Conservation (phyloP, 345 rosid genomes). For the Gossypium bickii region DNA sequence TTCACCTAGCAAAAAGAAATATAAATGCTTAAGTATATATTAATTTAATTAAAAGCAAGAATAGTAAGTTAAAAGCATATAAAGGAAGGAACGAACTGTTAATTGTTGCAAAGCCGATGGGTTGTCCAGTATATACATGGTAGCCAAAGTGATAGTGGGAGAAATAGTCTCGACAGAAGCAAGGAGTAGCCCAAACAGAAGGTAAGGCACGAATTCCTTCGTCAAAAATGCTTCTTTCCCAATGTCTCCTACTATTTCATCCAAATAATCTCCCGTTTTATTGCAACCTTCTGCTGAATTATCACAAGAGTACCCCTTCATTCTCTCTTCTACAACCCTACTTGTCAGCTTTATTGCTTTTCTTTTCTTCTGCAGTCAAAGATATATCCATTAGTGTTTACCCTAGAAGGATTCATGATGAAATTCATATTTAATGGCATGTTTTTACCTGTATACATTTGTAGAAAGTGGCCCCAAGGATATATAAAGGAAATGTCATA, state of each 20-base stretch:
- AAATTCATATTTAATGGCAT: too few species aligned
- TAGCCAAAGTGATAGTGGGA: not conserved
- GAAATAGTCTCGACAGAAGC: slow-evolving; percentile 9
- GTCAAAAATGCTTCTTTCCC: slow-evolving; percentile 16
- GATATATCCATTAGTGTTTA: too few species aligned
- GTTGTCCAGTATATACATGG: slow-evolving; percentile 3
- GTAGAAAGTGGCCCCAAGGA: slow-evolving; percentile 34
- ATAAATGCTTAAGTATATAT: too few species aligned
- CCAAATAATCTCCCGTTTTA: slow-evolving; percentile 20
- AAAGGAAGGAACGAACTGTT: not conserved
- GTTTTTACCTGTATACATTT: slow-evolving; percentile 22
- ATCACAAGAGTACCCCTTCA: not conserved
- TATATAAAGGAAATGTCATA: slow-evolving; percentile 28
- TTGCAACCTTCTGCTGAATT: not conserved
- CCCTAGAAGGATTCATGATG: too few species aligned
- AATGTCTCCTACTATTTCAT: slow-evolving; percentile 18
- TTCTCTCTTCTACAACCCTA: slow-evolving; percentile 9
- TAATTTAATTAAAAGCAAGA: not conserved
- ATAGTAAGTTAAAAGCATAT: not conserved
- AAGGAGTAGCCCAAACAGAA: slow-evolving; percentile 9
- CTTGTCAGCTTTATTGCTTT: slow-evolving; percentile 1
- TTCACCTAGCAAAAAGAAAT: too few species aligned
- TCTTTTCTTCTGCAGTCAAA: not conserved
- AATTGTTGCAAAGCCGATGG: not conserved
- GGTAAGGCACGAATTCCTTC: not conserved